A percentile compares a stretch with the other conserved stretches of the same genome.
phyloP scores from a whole-genome alignment of 228 moss, liverwort and hornwort species.

The Sphagnum fallax region DNA sequence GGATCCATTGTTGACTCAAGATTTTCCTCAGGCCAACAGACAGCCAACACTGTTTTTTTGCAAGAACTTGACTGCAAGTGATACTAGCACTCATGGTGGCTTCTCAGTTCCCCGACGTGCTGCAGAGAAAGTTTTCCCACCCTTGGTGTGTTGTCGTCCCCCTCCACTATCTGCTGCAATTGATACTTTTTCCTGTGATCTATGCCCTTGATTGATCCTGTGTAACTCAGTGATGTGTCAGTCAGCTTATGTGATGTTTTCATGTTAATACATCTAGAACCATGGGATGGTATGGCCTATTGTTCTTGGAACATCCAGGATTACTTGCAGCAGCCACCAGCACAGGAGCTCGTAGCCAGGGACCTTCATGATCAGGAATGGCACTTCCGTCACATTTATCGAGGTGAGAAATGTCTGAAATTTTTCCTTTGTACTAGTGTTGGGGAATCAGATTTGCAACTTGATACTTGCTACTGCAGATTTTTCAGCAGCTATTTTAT shows the following conservation, averaged over 20 bases:
- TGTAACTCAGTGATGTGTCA: constrained; percentile 2
- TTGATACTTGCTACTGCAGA: too few species aligned
- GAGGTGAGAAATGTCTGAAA: constrained; percentile 32
- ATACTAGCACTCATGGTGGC: constrained; percentile 97
- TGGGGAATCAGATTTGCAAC: not conserved
- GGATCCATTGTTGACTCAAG: constrained; percentile 52
- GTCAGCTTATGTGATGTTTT: too few species aligned
- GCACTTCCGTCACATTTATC: constrained; percentile 96
- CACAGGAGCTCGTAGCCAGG: constrained; percentile 91
- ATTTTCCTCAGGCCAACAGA: constrained; percentile 51
- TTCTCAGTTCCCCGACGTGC: constrained; percentile 95
- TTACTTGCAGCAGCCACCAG: constrained; percentile 81
- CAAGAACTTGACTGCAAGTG: constrained; percentile 98
- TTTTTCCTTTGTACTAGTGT: not conserved
- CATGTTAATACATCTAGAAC: too few species aligned
- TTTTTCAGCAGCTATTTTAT: too few species aligned
- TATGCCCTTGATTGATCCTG: not conserved
- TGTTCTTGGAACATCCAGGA: constrained; percentile 36
- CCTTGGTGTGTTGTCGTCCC: constrained; percentile 39
- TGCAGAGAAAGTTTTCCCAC: constrained; percentile 98
- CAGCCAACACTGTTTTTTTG: constrained; percentile 94
- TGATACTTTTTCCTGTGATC: not conserved
- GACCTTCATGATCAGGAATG: constrained; percentile 99
- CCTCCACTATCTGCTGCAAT: not conserved
- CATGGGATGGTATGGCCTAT: too few species aligned